Evolutionary conservation across 2,329 filamentous ascomycete species (phyloP), one percentile per base, ranked within the genome.

Genomic region (Sclerotinia borealis): DNA sequence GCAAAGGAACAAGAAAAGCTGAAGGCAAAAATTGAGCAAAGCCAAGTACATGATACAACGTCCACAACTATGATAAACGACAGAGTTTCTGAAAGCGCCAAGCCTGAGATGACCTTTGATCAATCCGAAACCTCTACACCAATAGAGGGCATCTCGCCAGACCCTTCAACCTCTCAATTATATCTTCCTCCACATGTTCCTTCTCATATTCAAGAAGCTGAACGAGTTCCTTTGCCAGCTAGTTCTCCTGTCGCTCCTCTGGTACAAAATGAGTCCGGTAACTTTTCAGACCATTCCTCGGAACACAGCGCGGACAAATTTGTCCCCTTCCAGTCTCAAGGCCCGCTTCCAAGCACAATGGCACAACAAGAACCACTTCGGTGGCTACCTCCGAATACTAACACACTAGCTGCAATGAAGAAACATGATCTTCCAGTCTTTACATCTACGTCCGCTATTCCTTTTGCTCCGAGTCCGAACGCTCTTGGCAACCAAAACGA

Each of bases 311-410:
- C 72, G 1, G 78, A 81, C 58, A 69, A 80, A 27, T 85, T 85
- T 65, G 76, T 85, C 29, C 77, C 78, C 0, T 85, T 85, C 66
- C 80, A 85, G 64, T 82, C 83, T 0, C 79, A 83, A n/a, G 83
- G 83, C 0, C 79, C 81, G 1, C 65, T 75, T 0, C 77, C 82
- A 0, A 71, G 74, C 4, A 59, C 77, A 0, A 66, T 79, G 19
- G 68, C 74, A 8, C 74, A 74, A 37, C 72, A 76, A 36, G 77
- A 79, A 65, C 73, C 77, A 9, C 73, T 84, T 59, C 78, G 77
- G 59, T 85, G 82, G 82, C 74, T 84, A 29, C 79, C 81, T 17
- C 80, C 82, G 4, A 83, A 81, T 63, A 75, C 69, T 1, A 59
- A 63, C 2, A 72, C 70, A 17, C 66, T 69, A 2, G 55, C 64